A percentile compares a stretch with the other conserved stretches of the same genome.
Conservation (phyloP, 257 asterid species). For the Cruciata laevipes region DNA sequence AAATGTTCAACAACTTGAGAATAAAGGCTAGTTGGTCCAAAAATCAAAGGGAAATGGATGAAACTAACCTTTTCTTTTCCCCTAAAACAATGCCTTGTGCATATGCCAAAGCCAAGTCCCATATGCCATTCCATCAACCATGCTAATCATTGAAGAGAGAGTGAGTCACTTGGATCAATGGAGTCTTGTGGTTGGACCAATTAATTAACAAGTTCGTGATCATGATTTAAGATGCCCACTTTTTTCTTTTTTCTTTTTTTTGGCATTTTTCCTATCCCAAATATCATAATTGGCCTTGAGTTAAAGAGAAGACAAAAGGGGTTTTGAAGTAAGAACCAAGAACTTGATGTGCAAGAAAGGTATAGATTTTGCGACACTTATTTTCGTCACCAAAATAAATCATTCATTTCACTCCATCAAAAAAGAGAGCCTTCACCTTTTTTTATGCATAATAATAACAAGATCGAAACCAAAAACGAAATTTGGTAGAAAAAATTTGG, state of each 20-base stretch:
- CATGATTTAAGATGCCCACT: neutral
- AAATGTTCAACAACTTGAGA: neutral
- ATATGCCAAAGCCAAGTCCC: neutral
- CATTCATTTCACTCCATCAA: slow-evolving; percentile 7
- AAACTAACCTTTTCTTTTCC: neutral
- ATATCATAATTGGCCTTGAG: slow-evolving; percentile 5
- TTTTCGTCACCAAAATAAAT: neutral
- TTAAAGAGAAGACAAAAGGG: slow-evolving; percentile 9
- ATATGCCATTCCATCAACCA: neutral
- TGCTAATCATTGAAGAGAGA: slow-evolving; percentile 22
- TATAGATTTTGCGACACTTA: slow-evolving; percentile 8
- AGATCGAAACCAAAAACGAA: neutral
- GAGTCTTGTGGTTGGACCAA: neutral
- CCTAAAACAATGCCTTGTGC: neutral
- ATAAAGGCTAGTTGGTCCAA: neutral
- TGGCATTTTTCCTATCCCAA: slow-evolving; percentile 2
- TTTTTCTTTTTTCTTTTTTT: too few species aligned
- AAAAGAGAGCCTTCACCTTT: slow-evolving; percentile 6
- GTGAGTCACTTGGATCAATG: neutral
- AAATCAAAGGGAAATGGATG: neutral
- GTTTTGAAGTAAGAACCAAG: slow-evolving; percentile 8
- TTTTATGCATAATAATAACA: neutral
- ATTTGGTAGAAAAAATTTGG: slow-evolving; percentile 13
- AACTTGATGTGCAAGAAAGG: slow-evolving; percentile 39
- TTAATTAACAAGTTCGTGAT: neutral